A percentile compares a stretch with the other conserved stretches of the same genome.
phyloP scores from a whole-genome alignment of 2,329 filamentous ascomycete species.

The Fusarium anthophilum region DNA sequence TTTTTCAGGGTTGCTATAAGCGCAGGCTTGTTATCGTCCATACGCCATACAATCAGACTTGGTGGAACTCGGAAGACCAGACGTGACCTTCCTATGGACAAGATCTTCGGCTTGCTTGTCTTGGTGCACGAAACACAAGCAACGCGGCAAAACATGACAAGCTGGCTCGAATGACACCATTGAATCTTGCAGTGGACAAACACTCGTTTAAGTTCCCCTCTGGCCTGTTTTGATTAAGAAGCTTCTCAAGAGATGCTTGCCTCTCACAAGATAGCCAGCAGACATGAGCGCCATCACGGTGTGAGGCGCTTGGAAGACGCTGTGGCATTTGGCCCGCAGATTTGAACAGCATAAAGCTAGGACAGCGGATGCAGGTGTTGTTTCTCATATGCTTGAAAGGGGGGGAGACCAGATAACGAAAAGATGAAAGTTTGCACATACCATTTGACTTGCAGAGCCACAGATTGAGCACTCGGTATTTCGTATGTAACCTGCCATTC shows the following conservation, averaged over 20 bases:
- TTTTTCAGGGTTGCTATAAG: conserved; percentile 14
- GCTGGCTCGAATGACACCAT: conserved; percentile 17
- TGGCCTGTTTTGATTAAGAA: not conserved
- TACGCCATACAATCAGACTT: conserved; percentile 21
- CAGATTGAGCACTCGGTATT: not conserved
- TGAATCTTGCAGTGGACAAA: conserved; percentile 24
- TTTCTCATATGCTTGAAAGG: not conserved
- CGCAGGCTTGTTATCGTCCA: conserved; percentile 10
- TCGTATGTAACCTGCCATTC: not conserved
- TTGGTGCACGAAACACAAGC: conserved; percentile 21
- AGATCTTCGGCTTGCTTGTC: conserved; percentile 20
- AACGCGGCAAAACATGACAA: conserved; percentile 20
- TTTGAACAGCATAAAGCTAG: not conserved
- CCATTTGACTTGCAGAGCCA: not conserved
- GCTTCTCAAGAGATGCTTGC: conserved; percentile 10
- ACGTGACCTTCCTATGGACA: conserved; percentile 8
- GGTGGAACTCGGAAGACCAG: conserved; percentile 28
- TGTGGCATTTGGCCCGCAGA: not conserved
- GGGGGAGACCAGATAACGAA: not conserved
- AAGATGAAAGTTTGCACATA: conserved; percentile 16
- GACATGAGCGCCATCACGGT: not conserved
- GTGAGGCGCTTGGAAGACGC: not conserved
- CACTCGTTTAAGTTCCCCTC: conserved; percentile 18
- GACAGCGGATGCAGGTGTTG: not conserved
- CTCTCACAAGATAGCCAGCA: not conserved